A percentile compares a stretch with the other conserved stretches of the same genome.
These are phyloP conservation scores for Kitagawia praeruptora DNA, from an alignment of 129 eudicot genomes.

Conservation along the genomic window DNA sequence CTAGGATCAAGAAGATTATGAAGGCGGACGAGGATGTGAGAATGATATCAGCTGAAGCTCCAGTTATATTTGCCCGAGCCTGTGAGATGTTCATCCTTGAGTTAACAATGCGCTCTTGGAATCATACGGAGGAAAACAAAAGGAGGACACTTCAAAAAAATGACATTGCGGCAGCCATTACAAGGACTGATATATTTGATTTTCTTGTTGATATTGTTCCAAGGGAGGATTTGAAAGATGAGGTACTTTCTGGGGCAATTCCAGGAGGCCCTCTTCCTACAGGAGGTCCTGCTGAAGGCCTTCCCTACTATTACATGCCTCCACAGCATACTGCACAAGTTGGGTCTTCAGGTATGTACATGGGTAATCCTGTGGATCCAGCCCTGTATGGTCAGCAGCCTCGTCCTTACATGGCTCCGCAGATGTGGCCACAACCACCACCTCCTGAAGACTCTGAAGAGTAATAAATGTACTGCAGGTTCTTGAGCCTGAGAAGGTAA, in stretches of 20 bases:
- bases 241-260: conserved; percentile 35
- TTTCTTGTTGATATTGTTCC: conserved; percentile 1
- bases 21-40: conserved; percentile 1
- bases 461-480: neutral
- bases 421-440: conserved; percentile 86
- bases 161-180: conserved; percentile 44
- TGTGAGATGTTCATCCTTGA: conserved; percentile 22
- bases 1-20: neutral
- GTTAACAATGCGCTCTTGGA: conserved; percentile 47
- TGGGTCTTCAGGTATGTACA: conserved; percentile 66
- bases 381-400: conserved; percentile 67
- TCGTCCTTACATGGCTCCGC: conserved; percentile 70
- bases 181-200: conserved; percentile 4
- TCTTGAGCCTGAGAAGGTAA: neutral
- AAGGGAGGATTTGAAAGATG: conserved; percentile 52
- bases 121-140: conserved; percentile 56
- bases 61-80: conserved; percentile 1
- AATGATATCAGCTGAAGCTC: conserved; percentile 7
- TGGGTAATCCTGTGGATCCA: conserved; percentile 77
- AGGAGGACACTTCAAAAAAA: conserved; percentile 57
- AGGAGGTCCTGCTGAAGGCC: conserved; percentile 28
- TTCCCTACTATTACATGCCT: conserved; percentile 74
- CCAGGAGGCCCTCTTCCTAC: conserved; percentile 38
- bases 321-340: conserved; percentile 51
- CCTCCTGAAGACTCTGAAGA: conserved; percentile 59